Conservation (phyloP, 108 stramenopile species). For the Nitzschia sp. region DNA sequence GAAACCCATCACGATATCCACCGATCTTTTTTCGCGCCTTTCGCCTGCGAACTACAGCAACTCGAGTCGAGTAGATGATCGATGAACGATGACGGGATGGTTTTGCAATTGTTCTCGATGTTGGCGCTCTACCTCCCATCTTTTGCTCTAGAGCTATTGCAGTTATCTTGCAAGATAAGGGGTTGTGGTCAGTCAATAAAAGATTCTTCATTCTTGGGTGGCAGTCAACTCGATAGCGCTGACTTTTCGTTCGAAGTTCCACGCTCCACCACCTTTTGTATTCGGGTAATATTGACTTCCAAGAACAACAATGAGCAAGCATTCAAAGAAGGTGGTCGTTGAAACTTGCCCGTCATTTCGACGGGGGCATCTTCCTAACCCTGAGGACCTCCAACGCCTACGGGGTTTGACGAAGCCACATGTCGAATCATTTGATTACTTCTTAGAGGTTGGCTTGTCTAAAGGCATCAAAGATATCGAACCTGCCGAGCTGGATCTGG, state of each 20-base stretch:
- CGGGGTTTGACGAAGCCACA: constrained; percentile 70
- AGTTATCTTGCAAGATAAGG: not conserved
- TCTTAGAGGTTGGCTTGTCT: constrained; percentile 62
- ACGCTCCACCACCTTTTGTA: not conserved
- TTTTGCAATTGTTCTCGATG: not conserved
- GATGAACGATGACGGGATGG: no score
- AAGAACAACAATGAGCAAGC: constrained; percentile 14
- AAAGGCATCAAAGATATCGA: constrained; percentile 63
- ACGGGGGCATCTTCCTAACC: constrained; percentile 57
- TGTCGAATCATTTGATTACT: constrained; percentile 84
- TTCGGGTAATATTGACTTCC: constrained; percentile 1
- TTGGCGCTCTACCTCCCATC: not conserved
- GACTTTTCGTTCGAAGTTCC: no score
- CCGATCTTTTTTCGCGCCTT: no score
- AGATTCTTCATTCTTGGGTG: no score
- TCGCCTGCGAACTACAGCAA: no score
- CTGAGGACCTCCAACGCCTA: constrained; percentile 56
- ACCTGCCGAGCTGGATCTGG: constrained; percentile 67
- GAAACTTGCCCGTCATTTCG: constrained; percentile 81
- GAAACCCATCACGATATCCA: not conserved
- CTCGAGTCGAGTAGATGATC: no score
- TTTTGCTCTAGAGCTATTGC: not conserved
- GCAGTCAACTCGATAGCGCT: no score
- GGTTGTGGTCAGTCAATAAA: no score
- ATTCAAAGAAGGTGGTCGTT: constrained; percentile 2